Evolutionary conservation across 495 filamentous ascomycete genomes (phyloP).

Genomic region (Aspergillus diversus): DNA sequence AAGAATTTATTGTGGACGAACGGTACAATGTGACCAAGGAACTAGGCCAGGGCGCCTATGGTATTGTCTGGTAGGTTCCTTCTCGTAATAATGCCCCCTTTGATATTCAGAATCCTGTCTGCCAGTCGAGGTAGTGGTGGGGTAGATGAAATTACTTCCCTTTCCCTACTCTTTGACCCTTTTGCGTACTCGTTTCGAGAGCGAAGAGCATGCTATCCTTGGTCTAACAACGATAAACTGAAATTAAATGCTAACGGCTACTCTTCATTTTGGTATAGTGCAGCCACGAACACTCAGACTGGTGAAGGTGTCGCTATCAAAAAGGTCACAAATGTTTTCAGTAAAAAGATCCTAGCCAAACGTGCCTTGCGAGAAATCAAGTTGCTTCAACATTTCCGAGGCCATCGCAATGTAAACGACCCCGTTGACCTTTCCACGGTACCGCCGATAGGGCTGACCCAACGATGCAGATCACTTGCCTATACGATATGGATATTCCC

Average conservation of each 20-base stretch:
- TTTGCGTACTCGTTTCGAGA: constrained; percentile 3
- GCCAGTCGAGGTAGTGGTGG: neutral
- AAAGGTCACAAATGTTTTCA: constrained; percentile 99
- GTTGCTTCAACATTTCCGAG: constrained; percentile 95
- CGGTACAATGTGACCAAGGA: constrained; percentile 99
- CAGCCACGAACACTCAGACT: constrained; percentile 87
- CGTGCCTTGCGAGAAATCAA: constrained; percentile 97
- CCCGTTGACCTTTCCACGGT: constrained; percentile 8
- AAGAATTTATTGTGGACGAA: constrained; percentile 98
- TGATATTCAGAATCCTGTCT: neutral
- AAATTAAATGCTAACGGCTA: constrained; percentile 9
- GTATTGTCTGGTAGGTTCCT: constrained; percentile 88
- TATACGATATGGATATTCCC: constrained; percentile 99
- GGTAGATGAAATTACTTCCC: neutral
- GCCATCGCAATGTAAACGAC: constrained; percentile 71
- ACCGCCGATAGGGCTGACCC: constrained; percentile 33
- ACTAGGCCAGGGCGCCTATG: constrained; percentile 95
- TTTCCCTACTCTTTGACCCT: neutral
- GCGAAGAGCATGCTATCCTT: neutral
- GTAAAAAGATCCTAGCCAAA: constrained; percentile 99
- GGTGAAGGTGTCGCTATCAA: constrained; percentile 98
- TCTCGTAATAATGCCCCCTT: neutral
- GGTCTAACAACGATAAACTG: neutral
- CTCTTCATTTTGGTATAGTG: constrained; percentile 51
- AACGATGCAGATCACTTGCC: constrained; percentile 81